Evolutionary conservation across 2,329 filamentous ascomycete genomes (phyloP).

Genomic region (Didymella segeticola): DNA sequence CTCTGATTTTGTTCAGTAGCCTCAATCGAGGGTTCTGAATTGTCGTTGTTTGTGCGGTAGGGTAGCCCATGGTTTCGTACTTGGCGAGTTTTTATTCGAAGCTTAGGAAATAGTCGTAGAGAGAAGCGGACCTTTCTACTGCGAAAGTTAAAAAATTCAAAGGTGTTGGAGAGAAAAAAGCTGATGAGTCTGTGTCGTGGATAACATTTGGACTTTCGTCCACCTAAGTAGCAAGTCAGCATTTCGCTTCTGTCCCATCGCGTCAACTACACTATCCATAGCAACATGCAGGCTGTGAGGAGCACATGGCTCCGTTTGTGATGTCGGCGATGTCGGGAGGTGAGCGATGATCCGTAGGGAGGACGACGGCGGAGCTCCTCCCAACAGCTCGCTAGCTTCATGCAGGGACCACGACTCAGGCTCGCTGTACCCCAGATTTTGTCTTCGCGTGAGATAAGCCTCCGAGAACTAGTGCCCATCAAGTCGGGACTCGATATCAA

Average conservation of each 20-base stretch:
- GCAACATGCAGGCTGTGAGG: conserved; percentile 4
- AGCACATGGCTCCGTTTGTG: conserved; percentile 5
- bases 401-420: conserved; percentile 1
- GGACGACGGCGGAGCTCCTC: conserved; percentile 14
- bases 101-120: neutral
- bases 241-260: neutral
- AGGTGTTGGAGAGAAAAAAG: neutral
- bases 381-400: neutral
- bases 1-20: conserved; percentile 54
- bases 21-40: conserved; percentile 51
- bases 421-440: conserved; percentile 18
- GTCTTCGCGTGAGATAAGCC: conserved; percentile 10
- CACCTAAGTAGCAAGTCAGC: conserved; percentile 1
- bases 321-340: conserved; percentile 3
- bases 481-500: conserved; percentile 9
- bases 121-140: too few relatives aligned
- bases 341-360: conserved; percentile 6
- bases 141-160: neutral
- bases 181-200: neutral
- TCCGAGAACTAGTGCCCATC: conserved; percentile 5
- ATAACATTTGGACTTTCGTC: neutral
- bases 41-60: conserved; percentile 22
- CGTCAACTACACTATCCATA: neutral
- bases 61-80: conserved; percentile 14
- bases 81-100: neutral